Base-by-base conservation (phyloP, 768 basidiomycete genomes). In the Tylopilus subfusipes region DNA sequence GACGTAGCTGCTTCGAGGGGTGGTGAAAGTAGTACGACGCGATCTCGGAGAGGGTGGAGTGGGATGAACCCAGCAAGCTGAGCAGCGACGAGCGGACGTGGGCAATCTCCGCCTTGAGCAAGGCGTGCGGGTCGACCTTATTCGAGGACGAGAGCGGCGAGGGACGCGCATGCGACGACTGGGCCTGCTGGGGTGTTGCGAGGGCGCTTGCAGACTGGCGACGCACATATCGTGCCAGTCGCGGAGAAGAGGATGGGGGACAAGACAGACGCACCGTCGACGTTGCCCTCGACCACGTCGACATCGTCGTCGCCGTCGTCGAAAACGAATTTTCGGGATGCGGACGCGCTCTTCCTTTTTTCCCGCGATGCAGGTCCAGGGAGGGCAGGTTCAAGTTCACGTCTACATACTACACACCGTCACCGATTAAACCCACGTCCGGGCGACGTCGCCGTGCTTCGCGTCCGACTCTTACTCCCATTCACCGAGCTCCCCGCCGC, bases 11-110 rank as follows among this genome's bases (percentile, higher is more conserved):
- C 66, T 94, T 94, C 12, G 93, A 90, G 14, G 88, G 86, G 54
- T 90, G 84, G 46, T 86, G 73, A 68, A 98, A 98, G 75, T 97
- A 98, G 73, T 91, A 94, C 59, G 90, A 82, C 3, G 96, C 94
- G 50, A 97, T 85, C 48, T 90, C 85, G 55, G 86, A 83, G 48
- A 98, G 84, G 4, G 85, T 83, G 1, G 96, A 90, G 69, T 98
- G 92, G 9, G 93, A 88, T 3, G 90, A 87, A 19, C 93, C 94
- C 8, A 98, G 80, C 38, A 98, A 79, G 55, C 77, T 74, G 55
- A 93, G 76, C 42, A 98, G 78, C 47, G 82, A 86, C 19, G 80
- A 77, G 53, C 87, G 85, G 39, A 99, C 76, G 51, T 79, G 76
- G 24, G 78, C 68, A 31, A 98, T 80, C 67, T 98, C 90, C 16